Evolutionary conservation across 345 rosid genomes (phyloP).

Genomic region (Lepidium didymum): DNA sequence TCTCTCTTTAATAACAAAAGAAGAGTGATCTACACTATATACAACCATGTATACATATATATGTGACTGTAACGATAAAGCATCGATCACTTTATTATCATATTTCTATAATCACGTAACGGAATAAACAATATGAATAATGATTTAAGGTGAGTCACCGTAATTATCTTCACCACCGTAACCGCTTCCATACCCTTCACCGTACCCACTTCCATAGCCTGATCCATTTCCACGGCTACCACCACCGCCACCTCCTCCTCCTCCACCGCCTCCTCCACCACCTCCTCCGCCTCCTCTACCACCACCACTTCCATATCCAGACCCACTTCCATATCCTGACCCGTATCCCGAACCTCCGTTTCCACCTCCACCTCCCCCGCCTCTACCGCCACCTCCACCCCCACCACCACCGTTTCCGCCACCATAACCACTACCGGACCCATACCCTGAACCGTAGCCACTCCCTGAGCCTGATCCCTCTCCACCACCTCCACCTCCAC

Average conservation of each 20-base stretch:
- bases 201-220: constrained; percentile 27
- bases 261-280: constrained; percentile 5
- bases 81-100: constrained; percentile 9
- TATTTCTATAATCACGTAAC: constrained; percentile 1
- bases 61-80: background rate
- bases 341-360: constrained; percentile 25
- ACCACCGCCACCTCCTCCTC: constrained; percentile 24
- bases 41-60: background rate
- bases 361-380: constrained; percentile 30
- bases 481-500: constrained; percentile 26
- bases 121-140: background rate
- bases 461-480: constrained; percentile 39
- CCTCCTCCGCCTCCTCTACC: constrained; percentile 6
- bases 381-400: constrained; percentile 32
- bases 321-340: constrained; percentile 29
- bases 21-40: background rate
- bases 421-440: constrained; percentile 34
- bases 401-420: constrained; percentile 32
- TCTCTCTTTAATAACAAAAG: constrained; percentile 5
- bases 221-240: constrained; percentile 24
- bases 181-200: constrained; percentile 31
- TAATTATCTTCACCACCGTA: constrained; percentile 22
- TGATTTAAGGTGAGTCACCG: constrained; percentile 16
- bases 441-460: constrained; percentile 43
- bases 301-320: constrained; percentile 27